Percentiles rank a stretch among this genome's conserved stretches.
These are phyloP conservation scores for Elongisporangium undulatum DNA, from an alignment of 352 stramenopile genomes.

Conservation along the genomic window DNA sequence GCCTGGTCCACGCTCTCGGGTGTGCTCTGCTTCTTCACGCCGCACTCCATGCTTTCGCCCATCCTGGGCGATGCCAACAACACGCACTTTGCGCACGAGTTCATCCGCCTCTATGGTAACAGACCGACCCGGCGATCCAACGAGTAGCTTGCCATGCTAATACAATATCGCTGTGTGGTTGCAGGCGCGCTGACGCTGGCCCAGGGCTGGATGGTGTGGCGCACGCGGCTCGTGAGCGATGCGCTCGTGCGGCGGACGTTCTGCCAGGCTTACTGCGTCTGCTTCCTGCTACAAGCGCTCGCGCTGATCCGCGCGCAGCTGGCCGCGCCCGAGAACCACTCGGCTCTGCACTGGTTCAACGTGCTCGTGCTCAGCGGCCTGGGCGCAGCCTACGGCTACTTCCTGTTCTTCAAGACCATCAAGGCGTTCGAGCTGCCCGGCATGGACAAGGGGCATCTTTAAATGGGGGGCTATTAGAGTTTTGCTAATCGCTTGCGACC, in stretches of 20 bases:
- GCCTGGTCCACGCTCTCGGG: constrained; percentile 61
- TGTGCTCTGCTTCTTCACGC: constrained; percentile 66
- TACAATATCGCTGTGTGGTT: background rate
- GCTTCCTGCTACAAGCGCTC: constrained; percentile 74
- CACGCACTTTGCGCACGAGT: constrained; percentile 83
- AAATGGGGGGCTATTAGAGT: constrained; percentile 7
- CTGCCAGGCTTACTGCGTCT: constrained; percentile 87
- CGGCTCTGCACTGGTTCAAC: constrained; percentile 79
- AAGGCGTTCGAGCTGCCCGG: constrained; percentile 84
- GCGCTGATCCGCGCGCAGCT: constrained; percentile 72
- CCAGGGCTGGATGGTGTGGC: constrained; percentile 85
- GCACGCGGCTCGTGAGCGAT: constrained; percentile 81
- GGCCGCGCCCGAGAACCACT: constrained; percentile 69
- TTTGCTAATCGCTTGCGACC: background rate
- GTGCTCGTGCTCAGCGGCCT: constrained; percentile 64
- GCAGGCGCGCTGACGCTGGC: constrained; percentile 73
- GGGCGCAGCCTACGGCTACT: constrained; percentile 75
- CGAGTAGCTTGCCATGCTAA: background rate
- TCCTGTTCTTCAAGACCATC: constrained; percentile 85
- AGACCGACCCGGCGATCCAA: background rate
- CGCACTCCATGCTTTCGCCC: constrained; percentile 76
- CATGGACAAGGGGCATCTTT: constrained; percentile 48
- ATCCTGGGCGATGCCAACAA: constrained; percentile 73
- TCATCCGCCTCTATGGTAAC: constrained; percentile 85
- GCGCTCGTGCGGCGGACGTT: constrained; percentile 82